Conservation (phyloP, 192 early-diverging fungal genomes). For the Coemansia sp. region DNA sequence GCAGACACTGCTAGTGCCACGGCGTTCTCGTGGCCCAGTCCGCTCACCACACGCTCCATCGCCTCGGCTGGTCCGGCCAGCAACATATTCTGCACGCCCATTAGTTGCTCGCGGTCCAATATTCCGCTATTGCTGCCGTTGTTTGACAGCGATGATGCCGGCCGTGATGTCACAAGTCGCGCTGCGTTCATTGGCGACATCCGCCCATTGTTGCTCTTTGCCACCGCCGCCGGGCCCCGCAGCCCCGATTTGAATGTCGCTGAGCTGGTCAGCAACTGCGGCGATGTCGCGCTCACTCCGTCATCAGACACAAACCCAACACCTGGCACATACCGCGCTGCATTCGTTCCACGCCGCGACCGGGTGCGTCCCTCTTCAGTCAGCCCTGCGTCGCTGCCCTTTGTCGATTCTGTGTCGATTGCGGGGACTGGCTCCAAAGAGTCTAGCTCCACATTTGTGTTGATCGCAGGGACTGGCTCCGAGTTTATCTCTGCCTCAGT, state of each 20-base stretch:
- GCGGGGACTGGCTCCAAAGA: too few relatives aligned
- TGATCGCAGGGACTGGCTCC: too few relatives aligned
- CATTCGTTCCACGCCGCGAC: conserved; percentile 40
- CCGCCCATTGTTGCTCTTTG: conserved; percentile 8
- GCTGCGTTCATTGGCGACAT: conserved; percentile 42
- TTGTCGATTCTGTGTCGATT: too few relatives aligned
- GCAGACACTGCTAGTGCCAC: too few relatives aligned
- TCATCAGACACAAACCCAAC: conserved; percentile 50
- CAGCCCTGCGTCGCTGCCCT: neutral
- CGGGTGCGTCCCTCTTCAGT: conserved; percentile 6
- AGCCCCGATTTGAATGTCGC: conserved; percentile 8
- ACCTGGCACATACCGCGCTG: conserved; percentile 48
- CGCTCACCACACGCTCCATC: conserved; percentile 21
- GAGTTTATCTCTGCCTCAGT: too few relatives aligned
- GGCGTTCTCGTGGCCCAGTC: conserved; percentile 21
- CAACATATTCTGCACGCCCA: conserved; percentile 14
- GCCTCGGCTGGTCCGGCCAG: conserved; percentile 13
- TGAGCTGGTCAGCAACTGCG: conserved; percentile 22
- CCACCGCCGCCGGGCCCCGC: neutral
- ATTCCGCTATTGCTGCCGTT: conserved; percentile 3
- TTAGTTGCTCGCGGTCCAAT: conserved; percentile 26
- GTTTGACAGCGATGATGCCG: conserved; percentile 26
- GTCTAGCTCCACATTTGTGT: too few relatives aligned
- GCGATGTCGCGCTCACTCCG: conserved; percentile 41
- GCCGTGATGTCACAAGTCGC: conserved; percentile 25